Base-by-base conservation (phyloP, 306 rosid species). In the Cucurbita ficifolia region DNA sequence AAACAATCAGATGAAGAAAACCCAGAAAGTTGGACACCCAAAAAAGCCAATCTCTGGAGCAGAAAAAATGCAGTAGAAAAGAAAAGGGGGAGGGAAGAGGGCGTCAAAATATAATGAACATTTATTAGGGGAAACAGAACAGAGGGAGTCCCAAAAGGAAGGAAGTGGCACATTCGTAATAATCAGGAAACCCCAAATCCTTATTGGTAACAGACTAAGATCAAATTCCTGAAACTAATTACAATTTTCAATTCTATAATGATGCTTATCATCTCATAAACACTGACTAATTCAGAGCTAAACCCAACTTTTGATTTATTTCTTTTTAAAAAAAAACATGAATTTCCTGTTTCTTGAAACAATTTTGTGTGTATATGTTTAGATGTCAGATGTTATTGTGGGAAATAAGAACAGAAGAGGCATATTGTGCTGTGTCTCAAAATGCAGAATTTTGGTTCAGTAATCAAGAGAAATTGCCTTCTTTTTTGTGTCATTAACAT, bases 71-170 rank as follows among this genome's bases (percentile, higher is more conserved):
- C 58, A 70, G 43, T 22, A 9, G 57, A 49, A 70, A 48, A 24
- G 21, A 49, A 49, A 49, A 36, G 0, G 45, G 36, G 45, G 13
- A 14, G 7, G 49, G 4, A 38, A 4, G 13, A 45, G 22, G 74
- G 74, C 59, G 74, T 70, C 33, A 50, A 13, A 65, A 24, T 70
- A 70, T 50, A 70, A 49, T 70, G 59, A 49, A 70, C 74, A 70
- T 70, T 70, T 70, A 70, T 70, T 70, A 70, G 59, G 74, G 74
- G 11, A 70, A 49, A 49, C 54, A 39, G 45, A 68, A 68, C 73
- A 68, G 73, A 46, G 73, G 36, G 73, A 63, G 70, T 63, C 70
- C 49, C 49, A 61, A 61, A 61, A 9, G 68, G n/a, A 35, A 36
- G 68, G 42, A 50, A 50, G 74, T 70, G 74, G 74, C 45, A 70